Conservation (phyloP, 106 monocot species). For the Chionographis japonica region DNA sequence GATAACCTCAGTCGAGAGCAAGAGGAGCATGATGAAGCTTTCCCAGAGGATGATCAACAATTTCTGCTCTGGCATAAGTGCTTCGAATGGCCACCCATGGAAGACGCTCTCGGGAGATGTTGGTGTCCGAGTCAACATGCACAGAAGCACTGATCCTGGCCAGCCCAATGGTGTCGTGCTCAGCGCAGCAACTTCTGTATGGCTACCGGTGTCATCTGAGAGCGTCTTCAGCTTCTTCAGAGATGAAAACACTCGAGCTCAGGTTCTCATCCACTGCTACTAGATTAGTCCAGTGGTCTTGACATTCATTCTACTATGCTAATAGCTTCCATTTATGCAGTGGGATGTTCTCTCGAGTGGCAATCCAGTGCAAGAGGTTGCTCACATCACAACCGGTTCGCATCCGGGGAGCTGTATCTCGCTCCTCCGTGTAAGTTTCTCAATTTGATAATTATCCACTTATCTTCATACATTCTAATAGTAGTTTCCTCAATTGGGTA, state of each 20-base stretch:
- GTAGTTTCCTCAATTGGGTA: no score
- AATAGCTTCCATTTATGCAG: conserved; percentile 14
- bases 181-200: conserved; percentile 74
- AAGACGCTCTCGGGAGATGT: conserved; percentile 69
- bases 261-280: conserved; percentile 32
- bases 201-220: conserved; percentile 68
- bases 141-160: conserved; percentile 53
- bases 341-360: conserved; percentile 88
- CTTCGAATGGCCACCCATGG: conserved; percentile 51
- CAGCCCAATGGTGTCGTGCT: conserved; percentile 77
- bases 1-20: conserved; percentile 40
- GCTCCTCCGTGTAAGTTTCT: conserved; percentile 65
- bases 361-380: conserved; percentile 78
- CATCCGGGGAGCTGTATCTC: conserved; percentile 82
- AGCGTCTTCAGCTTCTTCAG: conserved; percentile 81
- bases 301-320: not conserved
- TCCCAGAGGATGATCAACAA: conserved; percentile 64
- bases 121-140: conserved; percentile 66
- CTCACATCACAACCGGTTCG: conserved; percentile 56
- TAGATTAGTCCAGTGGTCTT: not conserved
- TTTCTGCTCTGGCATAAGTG: conserved; percentile 47
- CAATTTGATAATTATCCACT: no score
- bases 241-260: conserved; percentile 60
- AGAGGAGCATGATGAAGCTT: conserved; percentile 79
- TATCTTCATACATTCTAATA: no score